Evolutionary conservation across 805 yeast genomes (phyloP), one percentile per base, ranked within the genome.

Genomic region (Maudiozyma saulgeensis): DNA sequence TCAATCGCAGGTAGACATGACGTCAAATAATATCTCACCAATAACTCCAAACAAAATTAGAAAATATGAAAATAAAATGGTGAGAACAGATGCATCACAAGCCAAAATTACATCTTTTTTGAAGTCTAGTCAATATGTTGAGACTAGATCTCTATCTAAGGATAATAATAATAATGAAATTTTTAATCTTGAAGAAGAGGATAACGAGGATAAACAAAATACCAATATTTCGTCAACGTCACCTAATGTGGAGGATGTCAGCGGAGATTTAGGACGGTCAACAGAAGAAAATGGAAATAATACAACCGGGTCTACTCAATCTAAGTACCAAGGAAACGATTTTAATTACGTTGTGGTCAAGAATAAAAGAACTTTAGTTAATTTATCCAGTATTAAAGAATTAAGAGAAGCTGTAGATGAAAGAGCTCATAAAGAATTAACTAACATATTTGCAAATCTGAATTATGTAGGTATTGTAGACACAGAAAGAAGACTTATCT

Each of bases 391-490:
- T 54, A 72, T 91, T 1, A 62, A 68, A n/a, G 69, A 72, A 2
- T 72, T 93, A 4, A 67, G 83, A 21, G 62, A 69, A 21, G 76
- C 74, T 12, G 75, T 83, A 1, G 79, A 79, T 41, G 55, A 56
- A 0, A 53, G 63, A 0, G 68, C 77, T 0, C 75, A 82, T 60
- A 61, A 68, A n/a, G 74, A 75, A 5, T 66, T 91, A 23, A 82
- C 95, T 0, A 75, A 79, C 41, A 66, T 87, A 1, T 80, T 91
- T 64, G 75, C 83, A 8, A 79, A 84, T 48, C 77, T 84, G 45
- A 78, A 83, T 0, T 87, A 76, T 60, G 83, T 93, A 8, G 99
- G 99, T 0, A 68, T 91, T 3, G 90, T 87, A 1, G 98, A 91
- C 61, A 76, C 76, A 11, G 60, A 67, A 12, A 76, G 79, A 52